A percentile compares a stretch with the other conserved stretches of the same genome.
Evolutionary conservation across 129 eudicot species (phyloP).

Genomic region (Centella asiatica): DNA sequence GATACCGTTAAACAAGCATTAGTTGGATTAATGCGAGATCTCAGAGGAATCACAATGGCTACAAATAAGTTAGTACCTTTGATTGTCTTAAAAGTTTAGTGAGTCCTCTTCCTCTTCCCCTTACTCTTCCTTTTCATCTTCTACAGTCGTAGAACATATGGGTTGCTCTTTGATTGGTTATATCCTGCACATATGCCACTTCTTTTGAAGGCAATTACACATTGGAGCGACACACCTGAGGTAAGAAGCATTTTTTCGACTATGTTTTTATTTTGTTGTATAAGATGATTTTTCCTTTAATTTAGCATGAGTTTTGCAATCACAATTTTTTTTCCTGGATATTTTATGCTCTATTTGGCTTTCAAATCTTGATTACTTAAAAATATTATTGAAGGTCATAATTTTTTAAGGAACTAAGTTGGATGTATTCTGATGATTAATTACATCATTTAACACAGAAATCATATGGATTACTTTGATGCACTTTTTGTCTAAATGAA

Average conservation of each 20-base stretch:
- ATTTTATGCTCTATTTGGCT: not conserved
- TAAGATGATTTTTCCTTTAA: not conserved
- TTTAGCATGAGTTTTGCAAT: too few relatives aligned
- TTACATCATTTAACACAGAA: too few relatives aligned
- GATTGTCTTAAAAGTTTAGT: not conserved
- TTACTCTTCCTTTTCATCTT: not conserved
- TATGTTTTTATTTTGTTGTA: not conserved
- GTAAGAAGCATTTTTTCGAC: constrained; percentile 12
- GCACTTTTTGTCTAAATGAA: not conserved
- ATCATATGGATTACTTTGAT: too few relatives aligned
- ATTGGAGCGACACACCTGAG: constrained; percentile 28
- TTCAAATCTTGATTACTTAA: not conserved
- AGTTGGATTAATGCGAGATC: constrained; percentile 26
- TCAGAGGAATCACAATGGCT: constrained; percentile 33
- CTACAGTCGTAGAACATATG: constrained; percentile 17
- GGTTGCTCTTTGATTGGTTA: constrained; percentile 23
- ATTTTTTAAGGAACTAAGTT: not conserved
- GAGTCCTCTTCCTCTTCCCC: not conserved
- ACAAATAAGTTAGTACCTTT: constrained; percentile 18
- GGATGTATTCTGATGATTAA: too few relatives aligned
- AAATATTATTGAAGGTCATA: not conserved
- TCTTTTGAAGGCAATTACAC: constrained; percentile 17
- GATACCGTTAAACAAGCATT: constrained; percentile 23
- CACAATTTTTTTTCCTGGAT: not conserved
- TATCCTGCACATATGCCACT: constrained; percentile 29